Conservation (phyloP, 306 rosid species). For the Dalbergia cultrata region DNA sequence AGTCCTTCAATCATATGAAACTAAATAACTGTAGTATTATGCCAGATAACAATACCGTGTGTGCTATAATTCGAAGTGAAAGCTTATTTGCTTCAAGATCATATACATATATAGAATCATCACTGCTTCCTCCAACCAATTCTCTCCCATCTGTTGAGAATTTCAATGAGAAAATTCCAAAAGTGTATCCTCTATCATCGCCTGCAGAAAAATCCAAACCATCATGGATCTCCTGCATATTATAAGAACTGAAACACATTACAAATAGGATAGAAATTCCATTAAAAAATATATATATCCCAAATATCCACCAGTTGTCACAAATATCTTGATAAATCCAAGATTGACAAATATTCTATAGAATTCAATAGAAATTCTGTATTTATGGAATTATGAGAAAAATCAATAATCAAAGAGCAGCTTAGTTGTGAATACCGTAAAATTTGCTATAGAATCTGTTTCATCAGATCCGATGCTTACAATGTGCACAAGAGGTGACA, state of each 20-base stretch:
- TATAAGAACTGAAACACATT: slow-evolving; percentile 44
- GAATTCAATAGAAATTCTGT: slow-evolving; percentile 13
- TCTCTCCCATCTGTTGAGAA: slow-evolving; percentile 94
- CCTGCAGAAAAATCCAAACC: slow-evolving; percentile 77
- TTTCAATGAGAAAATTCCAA: slow-evolving; percentile 85
- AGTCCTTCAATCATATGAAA: neutral
- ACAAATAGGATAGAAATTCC: slow-evolving; percentile 30
- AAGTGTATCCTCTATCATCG: slow-evolving; percentile 68
- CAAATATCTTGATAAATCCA: slow-evolving; percentile 6
- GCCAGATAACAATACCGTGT: slow-evolving; percentile 60
- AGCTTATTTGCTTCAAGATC: slow-evolving; percentile 89
- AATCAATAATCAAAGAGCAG: slow-evolving; percentile 15
- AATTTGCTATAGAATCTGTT: slow-evolving; percentile 76
- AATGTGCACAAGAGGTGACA: slow-evolving; percentile 88
- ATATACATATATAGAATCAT: slow-evolving; percentile 82
- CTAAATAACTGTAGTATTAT: slow-evolving; percentile 28
- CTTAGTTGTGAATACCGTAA: slow-evolving; percentile 63
- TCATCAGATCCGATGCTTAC: slow-evolving; percentile 76
- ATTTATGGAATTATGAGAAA: slow-evolving; percentile 27
- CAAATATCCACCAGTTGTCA: slow-evolving; percentile 29
- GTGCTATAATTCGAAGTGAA: slow-evolving; percentile 87
- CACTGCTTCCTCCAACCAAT: slow-evolving; percentile 91
- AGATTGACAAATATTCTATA: neutral
- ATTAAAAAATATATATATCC: neutral
- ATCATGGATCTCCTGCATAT: slow-evolving; percentile 83